Base-by-base conservation (phyloP, 2,329 filamentous ascomycete genomes). In the Aspergillus arachidicola region DNA sequence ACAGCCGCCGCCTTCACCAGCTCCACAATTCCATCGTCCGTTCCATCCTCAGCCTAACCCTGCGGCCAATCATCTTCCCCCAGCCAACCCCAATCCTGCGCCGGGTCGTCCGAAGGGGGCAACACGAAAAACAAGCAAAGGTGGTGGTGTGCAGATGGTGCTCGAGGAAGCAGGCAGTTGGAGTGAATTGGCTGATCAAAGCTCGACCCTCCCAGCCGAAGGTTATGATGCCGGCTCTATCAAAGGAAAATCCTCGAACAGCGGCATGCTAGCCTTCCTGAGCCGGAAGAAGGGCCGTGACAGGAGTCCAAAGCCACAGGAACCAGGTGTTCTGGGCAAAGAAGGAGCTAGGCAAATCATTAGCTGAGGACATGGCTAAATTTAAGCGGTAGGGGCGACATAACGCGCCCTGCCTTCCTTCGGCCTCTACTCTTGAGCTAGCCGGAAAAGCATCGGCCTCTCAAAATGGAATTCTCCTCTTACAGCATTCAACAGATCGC, bases 251-350 rank as follows among this genome's bases (percentile, higher is more conserved):
- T 76, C 69, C 41, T 68, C 72, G n/a, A 79, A 78, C 58, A 88
- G 89, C 21, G 92, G 94, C 58, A 94, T 97, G 85, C 90, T 98
- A 68, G 92, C 93, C 1, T 96, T 99, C 77, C 83, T 98, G 64
- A 92, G 87, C 68, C 86, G 94, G 72, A 97, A 96, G 81, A 97
- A 92, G 82, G 93, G 94, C 32, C 85, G 94, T 66, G 93, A 93
- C 60, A 89, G 93, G 78, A 97, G 93, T 75, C 95, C 95, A 1
- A 97, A 97, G 81, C 94, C 94, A 30, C 94, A 93, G 77, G 94
- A 98, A 80, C 87, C 93, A 60, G 95, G 95, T 63, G 94, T 99
- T 9, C 76, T 99, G 63, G 95, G 95, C 62, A 98, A 98, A 75
- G 94, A 98, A 76, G 95, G 95, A 19, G 94, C 95, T 12, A 86